Evolutionary conservation across 2,329 filamentous ascomycete species (phyloP), one percentile per base, ranked within the genome.

Genomic region (Diaporthe vaccinii): DNA sequence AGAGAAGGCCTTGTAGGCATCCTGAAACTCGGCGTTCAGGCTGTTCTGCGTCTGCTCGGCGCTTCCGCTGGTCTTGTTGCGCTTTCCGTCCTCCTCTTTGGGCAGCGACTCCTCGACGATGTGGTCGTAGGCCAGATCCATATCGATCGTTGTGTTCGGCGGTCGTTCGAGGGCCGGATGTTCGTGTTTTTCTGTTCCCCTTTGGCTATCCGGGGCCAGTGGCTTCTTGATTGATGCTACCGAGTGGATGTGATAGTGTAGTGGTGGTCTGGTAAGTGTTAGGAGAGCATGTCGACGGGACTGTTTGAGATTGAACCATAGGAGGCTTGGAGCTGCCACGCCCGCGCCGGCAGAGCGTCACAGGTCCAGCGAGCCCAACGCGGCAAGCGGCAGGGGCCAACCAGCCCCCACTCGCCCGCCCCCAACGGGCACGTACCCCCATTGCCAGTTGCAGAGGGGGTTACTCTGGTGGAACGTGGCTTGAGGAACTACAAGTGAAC

Each of bases 91-190:
- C 76, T 87, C 82, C 74, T 92, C 88, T 80, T 91, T 89, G 53
- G 90, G 88, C 77, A 94, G 89, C 70, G 91, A 90, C 83, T 97
- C 93, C 86, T 98, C 95, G 83, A 95, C 93, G 81, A 98, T 98
- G 84, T 98, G 95, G 82, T 99, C 97, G 89, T 98, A 99, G 59
- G 96, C 96, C 82, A 97, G 89, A 90, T 99, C 97, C 97, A 99
- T 98, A 78, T 78, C 81, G 70, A 49, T 57, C 46, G 65, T 34
- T n/a, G 25, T 34, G 22, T 55, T 12, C 28, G n/a, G 49, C 59
- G 15, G 36, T 39, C 70, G 57, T 65, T 15, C 51, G 34, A 44
- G 61, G 49, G 36, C 22, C 25, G 36, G 57, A 8, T n/a, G 34
- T 65, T 61, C 15, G 8, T 20, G 20, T 7, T 53, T 12, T 65